Percentiles rank a stretch among this genome's conserved stretches.
These are phyloP conservation scores for Skeletonema grethae DNA, from an alignment of 108 stramenopile genomes.

Conservation along the genomic window DNA sequence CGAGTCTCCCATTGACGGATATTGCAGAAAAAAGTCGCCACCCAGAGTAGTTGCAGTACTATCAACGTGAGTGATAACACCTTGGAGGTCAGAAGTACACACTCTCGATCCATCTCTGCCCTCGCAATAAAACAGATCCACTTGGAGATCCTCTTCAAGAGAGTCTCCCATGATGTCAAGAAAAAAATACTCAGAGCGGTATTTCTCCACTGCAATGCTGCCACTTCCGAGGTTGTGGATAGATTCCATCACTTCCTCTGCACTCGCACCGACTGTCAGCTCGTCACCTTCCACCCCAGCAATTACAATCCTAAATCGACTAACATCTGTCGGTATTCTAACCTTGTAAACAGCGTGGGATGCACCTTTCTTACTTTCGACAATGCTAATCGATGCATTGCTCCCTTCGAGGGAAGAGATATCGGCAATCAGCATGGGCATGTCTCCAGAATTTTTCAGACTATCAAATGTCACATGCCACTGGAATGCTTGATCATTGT, in stretches of 20 bases:
- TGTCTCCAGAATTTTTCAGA: conserved; percentile 51
- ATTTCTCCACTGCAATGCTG: conserved; percentile 17
- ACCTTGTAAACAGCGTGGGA: conserved; percentile 26
- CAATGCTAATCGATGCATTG: conserved; percentile 32
- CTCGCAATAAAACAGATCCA: conserved; percentile 1
- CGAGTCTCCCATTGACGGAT: conserved; percentile 12
- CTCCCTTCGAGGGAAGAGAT: conserved; percentile 32
- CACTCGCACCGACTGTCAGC: conserved; percentile 1
- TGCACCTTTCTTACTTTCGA: conserved; percentile 35
- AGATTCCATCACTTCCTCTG: conserved; percentile 10
- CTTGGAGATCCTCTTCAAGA: conserved; percentile 9
- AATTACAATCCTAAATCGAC: conserved; percentile 13
- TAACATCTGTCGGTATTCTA: conserved; percentile 1
- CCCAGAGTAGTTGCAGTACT: conserved; percentile 20
- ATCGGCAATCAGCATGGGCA: conserved; percentile 37
- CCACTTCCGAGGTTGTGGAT: not conserved
- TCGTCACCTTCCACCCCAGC: conserved; percentile 17
- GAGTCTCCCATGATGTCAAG: conserved; percentile 23
- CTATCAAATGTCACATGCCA: conserved; percentile 54
- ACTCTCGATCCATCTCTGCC: not conserved
- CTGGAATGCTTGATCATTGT: conserved; percentile 6
- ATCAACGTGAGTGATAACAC: conserved; percentile 8
- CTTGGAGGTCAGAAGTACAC: conserved; percentile 15
- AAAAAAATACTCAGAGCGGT: conserved; percentile 16
- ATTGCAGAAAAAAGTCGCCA: conserved; percentile 38